These are phyloP conservation scores for Raphidocelis subcapitata DNA, from an alignment of 139 green algal genomes.

Conservation along the genomic window DNA sequence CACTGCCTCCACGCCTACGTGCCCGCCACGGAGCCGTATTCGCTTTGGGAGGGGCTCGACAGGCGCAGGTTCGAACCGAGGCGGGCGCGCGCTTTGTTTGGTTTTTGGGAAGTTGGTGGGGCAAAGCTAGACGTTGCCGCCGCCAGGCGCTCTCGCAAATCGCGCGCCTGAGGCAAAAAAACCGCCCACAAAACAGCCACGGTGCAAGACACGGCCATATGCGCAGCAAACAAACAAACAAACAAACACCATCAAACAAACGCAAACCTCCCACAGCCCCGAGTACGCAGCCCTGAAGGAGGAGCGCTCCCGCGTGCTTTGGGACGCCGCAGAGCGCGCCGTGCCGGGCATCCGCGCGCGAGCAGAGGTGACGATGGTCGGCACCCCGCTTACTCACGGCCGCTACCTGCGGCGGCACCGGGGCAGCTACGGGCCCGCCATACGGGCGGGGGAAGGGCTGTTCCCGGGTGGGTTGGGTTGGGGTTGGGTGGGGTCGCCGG, in stretches of 20 bases:
- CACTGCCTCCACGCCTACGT: constrained; percentile 87
- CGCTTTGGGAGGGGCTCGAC: constrained; percentile 86
- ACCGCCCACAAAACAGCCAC: too few species aligned
- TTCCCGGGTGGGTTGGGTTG: constrained; percentile 52
- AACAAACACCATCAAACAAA: too few species aligned
- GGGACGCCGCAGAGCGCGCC: constrained; percentile 79
- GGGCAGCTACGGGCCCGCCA: constrained; percentile 85
- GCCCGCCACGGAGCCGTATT: constrained; percentile 86
- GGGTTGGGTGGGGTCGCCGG: too few species aligned
- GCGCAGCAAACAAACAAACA: too few species aligned
- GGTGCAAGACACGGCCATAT: too few species aligned
- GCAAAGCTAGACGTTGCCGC: too few species aligned
- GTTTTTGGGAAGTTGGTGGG: too few species aligned
- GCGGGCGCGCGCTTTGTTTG: too few species aligned
- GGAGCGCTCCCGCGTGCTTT: constrained; percentile 85
- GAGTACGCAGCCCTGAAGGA: constrained; percentile 92
- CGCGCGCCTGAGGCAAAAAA: too few species aligned
- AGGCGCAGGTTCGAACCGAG: constrained; percentile 35
- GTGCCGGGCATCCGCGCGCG: constrained; percentile 84
- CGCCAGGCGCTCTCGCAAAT: too few species aligned
- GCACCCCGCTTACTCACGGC: constrained; percentile 91
- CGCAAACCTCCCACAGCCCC: constrained; percentile 48
- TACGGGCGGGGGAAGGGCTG: constrained; percentile 48
- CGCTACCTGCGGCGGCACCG: constrained; percentile 82
- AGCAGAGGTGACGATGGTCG: constrained; percentile 76